A percentile compares a stretch with the other conserved stretches of the same genome.
These are phyloP conservation scores for Collybia nuda DNA, from an alignment of 768 basidiomycete species.

Conservation along the genomic window DNA sequence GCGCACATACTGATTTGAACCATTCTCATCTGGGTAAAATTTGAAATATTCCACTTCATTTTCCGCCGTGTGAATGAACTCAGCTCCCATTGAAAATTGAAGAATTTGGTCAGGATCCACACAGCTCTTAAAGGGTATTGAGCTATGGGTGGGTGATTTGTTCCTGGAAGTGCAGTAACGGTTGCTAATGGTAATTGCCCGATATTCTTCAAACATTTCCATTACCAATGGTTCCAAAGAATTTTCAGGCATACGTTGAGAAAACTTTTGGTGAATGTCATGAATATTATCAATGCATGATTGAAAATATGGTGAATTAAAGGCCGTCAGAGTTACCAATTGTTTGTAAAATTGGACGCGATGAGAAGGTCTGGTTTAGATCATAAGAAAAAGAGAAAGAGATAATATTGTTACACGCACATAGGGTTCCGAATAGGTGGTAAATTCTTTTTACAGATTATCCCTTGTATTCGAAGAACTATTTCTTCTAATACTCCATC, in stretches of 20 bases:
- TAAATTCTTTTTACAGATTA: too few species aligned
- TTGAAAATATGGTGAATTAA: background rate
- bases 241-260: background rate
- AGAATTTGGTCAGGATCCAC: background rate
- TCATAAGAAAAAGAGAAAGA: too few species aligned
- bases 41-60: constrained; percentile 3
- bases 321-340: background rate
- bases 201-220: background rate
- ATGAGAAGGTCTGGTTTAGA: too few species aligned
- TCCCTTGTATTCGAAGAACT: too few species aligned
- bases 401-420: too few species aligned
- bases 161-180: background rate
- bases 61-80: background rate
- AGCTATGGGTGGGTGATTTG: background rate
- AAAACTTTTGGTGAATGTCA: background rate
- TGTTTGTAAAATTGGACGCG: background rate
- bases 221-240: background rate
- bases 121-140: background rate
- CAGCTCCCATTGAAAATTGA: background rate
- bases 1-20: background rate
- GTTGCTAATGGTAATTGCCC: background rate
- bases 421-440: too few species aligned
- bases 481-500: too few species aligned
- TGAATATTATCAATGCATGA: background rate
- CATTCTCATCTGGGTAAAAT: background rate